Evolutionary conservation across 2,329 filamentous ascomycete genomes (phyloP).

Genomic region (Microdochium trichocladiopsis): DNA sequence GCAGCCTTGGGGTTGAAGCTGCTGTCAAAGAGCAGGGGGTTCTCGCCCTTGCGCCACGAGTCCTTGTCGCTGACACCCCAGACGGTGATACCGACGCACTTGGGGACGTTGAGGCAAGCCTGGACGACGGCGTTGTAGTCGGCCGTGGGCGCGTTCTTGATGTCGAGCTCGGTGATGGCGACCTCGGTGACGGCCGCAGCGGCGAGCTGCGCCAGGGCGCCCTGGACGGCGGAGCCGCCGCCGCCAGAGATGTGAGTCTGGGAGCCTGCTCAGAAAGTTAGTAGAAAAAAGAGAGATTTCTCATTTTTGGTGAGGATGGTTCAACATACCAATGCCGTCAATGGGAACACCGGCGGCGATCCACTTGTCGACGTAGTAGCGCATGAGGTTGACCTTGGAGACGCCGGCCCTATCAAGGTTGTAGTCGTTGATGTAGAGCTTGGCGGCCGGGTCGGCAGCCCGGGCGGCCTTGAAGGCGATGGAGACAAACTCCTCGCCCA

Average conservation of each 20-base stretch:
- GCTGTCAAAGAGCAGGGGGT: conserved; percentile 46
- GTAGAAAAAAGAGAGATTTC: too few species aligned
- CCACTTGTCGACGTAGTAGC: conserved; percentile 41
- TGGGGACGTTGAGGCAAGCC: conserved; percentile 48
- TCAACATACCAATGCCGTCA: conserved; percentile 39
- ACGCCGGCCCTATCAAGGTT: conserved; percentile 56
- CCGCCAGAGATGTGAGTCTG: conserved; percentile 41
- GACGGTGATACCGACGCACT: conserved; percentile 61
- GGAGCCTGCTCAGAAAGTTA: conserved; percentile 22
- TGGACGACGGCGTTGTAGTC: conserved; percentile 54
- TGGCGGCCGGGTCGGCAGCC: conserved; percentile 57
- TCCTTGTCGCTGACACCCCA: conserved; percentile 49
- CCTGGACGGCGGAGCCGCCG: conserved; percentile 28
- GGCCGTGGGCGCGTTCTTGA: conserved; percentile 43
- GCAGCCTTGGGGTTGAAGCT: conserved; percentile 43
- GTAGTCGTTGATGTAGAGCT: conserved; percentile 72
- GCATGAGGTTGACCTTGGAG: conserved; percentile 49
- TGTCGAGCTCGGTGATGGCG: conserved; percentile 58
- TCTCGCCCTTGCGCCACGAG: conserved; percentile 41
- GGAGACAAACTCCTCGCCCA: conserved; percentile 62
- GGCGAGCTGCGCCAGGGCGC: conserved; percentile 39
- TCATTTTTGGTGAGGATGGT: background rate
- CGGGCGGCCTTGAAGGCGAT: conserved; percentile 65
- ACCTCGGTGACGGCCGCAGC: conserved; percentile 37
- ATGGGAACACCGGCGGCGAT: conserved; percentile 45